Base-by-base conservation (phyloP, 257 asterid species). In the Solanum pinnatisectum region DNA sequence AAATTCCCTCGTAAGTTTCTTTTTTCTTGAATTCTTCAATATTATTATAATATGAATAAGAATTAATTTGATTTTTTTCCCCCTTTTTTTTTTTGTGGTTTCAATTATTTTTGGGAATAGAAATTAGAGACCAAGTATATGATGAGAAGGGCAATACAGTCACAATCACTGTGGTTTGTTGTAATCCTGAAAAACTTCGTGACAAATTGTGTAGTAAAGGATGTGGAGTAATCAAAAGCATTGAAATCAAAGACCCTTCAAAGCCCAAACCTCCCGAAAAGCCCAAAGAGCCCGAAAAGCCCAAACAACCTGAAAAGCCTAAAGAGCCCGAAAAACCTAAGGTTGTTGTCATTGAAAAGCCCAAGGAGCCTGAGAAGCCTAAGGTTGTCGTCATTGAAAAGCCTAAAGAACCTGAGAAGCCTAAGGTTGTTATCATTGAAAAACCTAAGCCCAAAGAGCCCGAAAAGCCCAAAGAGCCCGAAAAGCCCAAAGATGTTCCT, bases 171-270 rank as follows among this genome's bases (percentile, higher is more conserved):
- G 99, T 94, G 73, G 94, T 94, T 3, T 93, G 99, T 89, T 95
- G 98, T 77, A 90, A 94, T 89, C 99, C 98, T 2, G 98, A 94
- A 89, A 94, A 89, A 82, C 88, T 95, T 63, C 96, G 98, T 15
- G 98, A 95, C 92, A 95, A 94, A 87, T 70, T 96, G 30, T 93
- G 93, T 46, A 35, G 90, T 27, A 93, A 88, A 82, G 98, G 96
- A 40, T 89, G 94, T 13, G 92, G 89, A 81, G 90, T 88, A 1
- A 95, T 96, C 87, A 91, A 92, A 35, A 91, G 94, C 87, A 96
- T 96, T 71, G 95, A 91, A 27, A 96, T 96, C n/a, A 84, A 85
- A 12, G 94, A 87, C 15, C 88, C 90, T 23, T 70, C 67, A 56
- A 63, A 42, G 82, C 87, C 87, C 37, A 87, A 83, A 83, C 25